phyloP scores from a whole-genome alignment of 371 early-diverging fungal genomes.

The Apophysomyces elegans region DNA sequence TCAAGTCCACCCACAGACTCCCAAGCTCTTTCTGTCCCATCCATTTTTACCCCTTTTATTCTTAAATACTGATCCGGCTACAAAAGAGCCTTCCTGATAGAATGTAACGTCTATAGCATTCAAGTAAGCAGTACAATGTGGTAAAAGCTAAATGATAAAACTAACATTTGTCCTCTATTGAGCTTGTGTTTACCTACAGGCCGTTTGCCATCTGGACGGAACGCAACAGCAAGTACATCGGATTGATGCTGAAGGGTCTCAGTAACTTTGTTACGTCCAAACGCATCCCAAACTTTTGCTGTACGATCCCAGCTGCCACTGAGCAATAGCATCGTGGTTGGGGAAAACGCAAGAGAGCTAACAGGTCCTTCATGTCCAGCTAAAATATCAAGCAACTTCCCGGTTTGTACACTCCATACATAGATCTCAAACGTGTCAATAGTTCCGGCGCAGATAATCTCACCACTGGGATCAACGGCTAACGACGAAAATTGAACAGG shows the following conservation, averaged over 20 bases:
- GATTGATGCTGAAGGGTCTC: conserved; percentile 82
- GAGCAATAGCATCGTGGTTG: conserved; percentile 72
- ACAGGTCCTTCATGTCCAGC: conserved; percentile 96
- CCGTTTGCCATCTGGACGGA: conserved; percentile 86
- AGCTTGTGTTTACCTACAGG: too few relatives aligned
- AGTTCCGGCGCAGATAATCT: conserved; percentile 96
- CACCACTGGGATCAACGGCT: conserved; percentile 96
- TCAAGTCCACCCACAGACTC: too few relatives aligned
- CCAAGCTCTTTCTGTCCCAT: too few relatives aligned
- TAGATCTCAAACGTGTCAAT: conserved; percentile 95
- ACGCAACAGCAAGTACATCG: conserved; percentile 91
- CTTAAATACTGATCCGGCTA: too few relatives aligned
- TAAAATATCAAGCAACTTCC: conserved; percentile 92
- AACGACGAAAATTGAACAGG: conserved; percentile 94
- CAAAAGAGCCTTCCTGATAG: too few relatives aligned
- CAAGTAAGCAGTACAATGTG: too few relatives aligned
- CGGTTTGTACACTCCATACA: conserved; percentile 98
- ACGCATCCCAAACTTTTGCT: conserved; percentile 94
- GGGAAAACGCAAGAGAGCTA: conserved; percentile 84
- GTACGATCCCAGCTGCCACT: conserved; percentile 96
- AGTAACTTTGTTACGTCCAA: conserved; percentile 80
- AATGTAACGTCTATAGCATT: too few relatives aligned
- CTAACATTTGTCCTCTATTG: too few relatives aligned
- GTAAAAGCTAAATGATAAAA: too few relatives aligned
- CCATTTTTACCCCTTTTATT: too few relatives aligned